These are phyloP conservation scores for Paramecium octaurelia DNA, from an alignment of 73 alveolate species.

Conservation along the genomic window DNA sequence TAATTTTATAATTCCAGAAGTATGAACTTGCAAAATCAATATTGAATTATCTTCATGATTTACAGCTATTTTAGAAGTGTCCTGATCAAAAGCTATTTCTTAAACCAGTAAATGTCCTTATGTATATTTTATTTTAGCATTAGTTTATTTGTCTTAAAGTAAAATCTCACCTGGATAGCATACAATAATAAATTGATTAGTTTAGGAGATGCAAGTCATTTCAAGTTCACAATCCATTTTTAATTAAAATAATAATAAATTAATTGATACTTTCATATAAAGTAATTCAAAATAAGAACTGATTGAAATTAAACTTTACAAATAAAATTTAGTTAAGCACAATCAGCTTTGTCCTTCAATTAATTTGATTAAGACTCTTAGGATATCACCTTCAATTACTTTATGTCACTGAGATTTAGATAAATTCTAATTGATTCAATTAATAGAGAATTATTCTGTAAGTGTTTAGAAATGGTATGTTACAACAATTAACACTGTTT, in stretches of 20 bases:
- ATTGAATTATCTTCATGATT: background rate
- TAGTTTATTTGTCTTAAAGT: background rate
- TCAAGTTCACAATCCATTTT: background rate
- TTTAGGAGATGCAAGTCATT: background rate
- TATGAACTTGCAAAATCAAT: background rate
- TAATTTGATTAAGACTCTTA: too few species aligned
- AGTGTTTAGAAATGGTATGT: too few species aligned
- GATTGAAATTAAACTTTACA: too few species aligned
- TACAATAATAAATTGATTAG: background rate
- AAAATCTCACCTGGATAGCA: background rate
- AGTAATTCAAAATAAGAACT: too few species aligned
- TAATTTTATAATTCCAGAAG: background rate
- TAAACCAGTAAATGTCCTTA: background rate
- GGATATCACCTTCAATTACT: too few species aligned
- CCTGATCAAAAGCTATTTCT: background rate
- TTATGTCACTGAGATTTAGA: too few species aligned
- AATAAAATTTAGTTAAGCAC: too few species aligned
- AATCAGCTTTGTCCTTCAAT: too few species aligned
- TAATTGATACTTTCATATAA: background rate
- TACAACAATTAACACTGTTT: too few species aligned
- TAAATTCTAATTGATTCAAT: too few species aligned
- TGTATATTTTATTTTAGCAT: background rate
- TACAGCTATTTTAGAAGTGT: background rate
- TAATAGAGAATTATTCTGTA: too few species aligned
- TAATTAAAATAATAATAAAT: background rate